A percentile compares a stretch with the other conserved stretches of the same genome.
Evolutionary conservation across 768 basidiomycete species (phyloP).

Genomic region (Pisolithus microcarpus): DNA sequence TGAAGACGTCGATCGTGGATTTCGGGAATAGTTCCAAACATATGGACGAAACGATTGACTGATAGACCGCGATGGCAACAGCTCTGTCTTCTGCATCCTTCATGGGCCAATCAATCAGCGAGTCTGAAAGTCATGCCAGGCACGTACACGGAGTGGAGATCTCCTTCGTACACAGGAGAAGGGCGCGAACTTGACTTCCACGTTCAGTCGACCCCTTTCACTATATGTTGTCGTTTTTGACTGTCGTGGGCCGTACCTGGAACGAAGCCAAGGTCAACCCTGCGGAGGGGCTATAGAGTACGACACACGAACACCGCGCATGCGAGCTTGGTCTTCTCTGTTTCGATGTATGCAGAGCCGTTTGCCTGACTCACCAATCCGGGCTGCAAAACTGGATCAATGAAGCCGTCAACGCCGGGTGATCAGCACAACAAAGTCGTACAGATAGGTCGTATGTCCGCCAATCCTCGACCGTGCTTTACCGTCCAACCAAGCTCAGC

Average conservation of each 20-base stretch:
- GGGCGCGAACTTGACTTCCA: conserved; percentile 95
- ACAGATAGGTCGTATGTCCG: conserved; percentile 87
- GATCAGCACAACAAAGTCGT: conserved; percentile 19
- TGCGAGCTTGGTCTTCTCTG: conserved; percentile 84
- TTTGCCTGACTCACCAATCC: conserved; percentile 91
- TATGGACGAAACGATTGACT: conserved; percentile 77
- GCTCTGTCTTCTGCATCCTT: conserved; percentile 94
- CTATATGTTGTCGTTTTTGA: conserved; percentile 74
- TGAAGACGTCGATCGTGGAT: conserved; percentile 84
- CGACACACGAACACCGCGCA: conserved; percentile 77
- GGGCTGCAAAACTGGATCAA: conserved; percentile 67
- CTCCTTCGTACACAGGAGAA: conserved; percentile 76
- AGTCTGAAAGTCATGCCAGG: neutral
- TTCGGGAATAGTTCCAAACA: conserved; percentile 91
- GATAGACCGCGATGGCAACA: conserved; percentile 75
- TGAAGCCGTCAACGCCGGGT: conserved; percentile 5
- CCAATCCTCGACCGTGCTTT: conserved; percentile 45
- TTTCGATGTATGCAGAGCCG: conserved; percentile 96
- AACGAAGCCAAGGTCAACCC: neutral
- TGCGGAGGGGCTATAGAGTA: neutral
- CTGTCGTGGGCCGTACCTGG: conserved; percentile 79
- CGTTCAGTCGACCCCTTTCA: conserved; percentile 83
- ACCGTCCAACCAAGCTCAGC: conserved; percentile 14
- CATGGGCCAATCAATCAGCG: conserved; percentile 4
- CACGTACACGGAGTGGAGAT: conserved; percentile 78